Base-by-base conservation (phyloP, 805 yeast species). In the Ascoidea tarda region DNA sequence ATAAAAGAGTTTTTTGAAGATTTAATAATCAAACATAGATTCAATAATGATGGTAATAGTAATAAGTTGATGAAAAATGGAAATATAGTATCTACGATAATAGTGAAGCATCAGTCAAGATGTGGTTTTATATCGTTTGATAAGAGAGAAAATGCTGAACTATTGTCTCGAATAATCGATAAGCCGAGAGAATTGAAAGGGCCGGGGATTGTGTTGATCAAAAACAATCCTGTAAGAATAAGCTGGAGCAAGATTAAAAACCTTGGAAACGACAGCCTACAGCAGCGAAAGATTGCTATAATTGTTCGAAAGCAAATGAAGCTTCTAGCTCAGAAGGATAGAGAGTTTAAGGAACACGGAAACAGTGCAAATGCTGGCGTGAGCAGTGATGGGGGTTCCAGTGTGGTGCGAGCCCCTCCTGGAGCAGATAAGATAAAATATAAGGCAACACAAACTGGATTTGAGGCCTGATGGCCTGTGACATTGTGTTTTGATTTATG, bases 41-140 rank as follows among this genome's bases (percentile, higher is more conserved):
- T 50, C 14, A 38, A 38, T 38, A 10, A 38, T 38, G 14, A 38
- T 2, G 28, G 28, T 21, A 21, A 21, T 21, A 2, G 28, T 21
- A 21, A 21, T 21, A 21, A 21, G 28, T 21, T 21, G 28, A 3
- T 3, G 28, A 44, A 50, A 12, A 65, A 60, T 53, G 84, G 84
- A 1, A 61, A 68, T 44, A 58, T 84, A 10, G 73, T 75, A 51
- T 65, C 77, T 16, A 21, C 28, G 28, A 60, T 81, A 33, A 69
- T 72, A 8, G 63, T 82, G 28, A 72, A 77, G 46, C 87, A 81
- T 56, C 66, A 69, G 31, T 82, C 89, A 1, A 69, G 75, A 52
- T 76, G 84, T 61, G 95, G 87, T 5, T 84, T 71, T 60, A 67
- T 85, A 2, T 71, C 75, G n/a, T 85, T 78, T 59, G 58, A 63